phyloP scores from a whole-genome alignment of 192 early-diverging fungal species.

The Coemansia sp. region DNA sequence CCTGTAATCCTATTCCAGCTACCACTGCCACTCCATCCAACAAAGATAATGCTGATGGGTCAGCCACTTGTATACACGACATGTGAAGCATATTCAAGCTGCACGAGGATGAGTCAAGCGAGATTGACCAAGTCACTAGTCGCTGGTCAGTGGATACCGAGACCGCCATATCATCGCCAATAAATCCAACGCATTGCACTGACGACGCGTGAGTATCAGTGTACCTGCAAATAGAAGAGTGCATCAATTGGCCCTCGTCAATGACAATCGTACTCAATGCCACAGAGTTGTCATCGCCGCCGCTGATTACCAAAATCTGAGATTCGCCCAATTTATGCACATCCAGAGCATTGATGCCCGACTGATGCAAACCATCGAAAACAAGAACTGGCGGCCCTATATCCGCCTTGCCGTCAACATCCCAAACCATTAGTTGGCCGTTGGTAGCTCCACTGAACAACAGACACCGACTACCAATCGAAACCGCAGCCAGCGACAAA shows the following conservation, averaged over 20 bases:
- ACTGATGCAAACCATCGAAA: constrained; percentile 57
- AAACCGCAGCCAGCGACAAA: constrained; percentile 17
- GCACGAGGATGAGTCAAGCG: neutral
- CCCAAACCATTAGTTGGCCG: constrained; percentile 30
- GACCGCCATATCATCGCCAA: neutral
- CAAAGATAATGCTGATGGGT: constrained; percentile 54
- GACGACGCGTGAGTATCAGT: constrained; percentile 65
- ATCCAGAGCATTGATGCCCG: constrained; percentile 73
- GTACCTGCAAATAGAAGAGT: constrained; percentile 17
- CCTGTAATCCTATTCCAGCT: constrained; percentile 61
- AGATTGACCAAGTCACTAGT: constrained; percentile 58
- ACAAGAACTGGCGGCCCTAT: constrained; percentile 28
- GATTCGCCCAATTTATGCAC: constrained; percentile 12
- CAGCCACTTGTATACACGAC: constrained; percentile 62
- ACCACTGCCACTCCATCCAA: constrained; percentile 41
- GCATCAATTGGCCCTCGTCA: neutral
- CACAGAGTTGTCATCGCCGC: constrained; percentile 76
- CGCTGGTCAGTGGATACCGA: constrained; percentile 71
- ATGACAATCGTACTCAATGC: constrained; percentile 24
- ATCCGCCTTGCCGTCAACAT: constrained; percentile 1
- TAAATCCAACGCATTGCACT: constrained; percentile 54
- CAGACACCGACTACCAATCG: neutral
- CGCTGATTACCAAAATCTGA: constrained; percentile 56
- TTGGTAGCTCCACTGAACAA: constrained; percentile 36
- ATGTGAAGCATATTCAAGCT: constrained; percentile 37